Percentiles rank a stretch among this genome's conserved stretches.
phyloP scores from a whole-genome alignment of 129 eudicot genomes.

The Centella asiatica region DNA sequence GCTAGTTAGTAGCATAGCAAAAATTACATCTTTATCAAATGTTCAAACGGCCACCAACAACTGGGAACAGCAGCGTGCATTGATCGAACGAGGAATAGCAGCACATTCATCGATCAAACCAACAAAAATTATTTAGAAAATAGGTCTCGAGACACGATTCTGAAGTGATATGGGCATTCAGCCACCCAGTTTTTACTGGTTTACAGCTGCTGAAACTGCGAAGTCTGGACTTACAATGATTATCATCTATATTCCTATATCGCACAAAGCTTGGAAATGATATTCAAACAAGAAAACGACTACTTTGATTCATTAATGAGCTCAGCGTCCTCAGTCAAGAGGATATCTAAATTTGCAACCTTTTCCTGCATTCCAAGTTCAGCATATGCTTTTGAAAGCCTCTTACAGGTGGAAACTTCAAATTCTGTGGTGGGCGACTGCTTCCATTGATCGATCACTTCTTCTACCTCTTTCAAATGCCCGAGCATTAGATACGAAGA shows the following conservation, averaged over 20 bases:
- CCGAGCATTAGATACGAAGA: constrained; percentile 80
- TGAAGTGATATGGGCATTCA: too few species aligned
- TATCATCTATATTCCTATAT: not conserved
- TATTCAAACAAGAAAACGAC: not conserved
- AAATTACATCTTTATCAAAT: too few species aligned
- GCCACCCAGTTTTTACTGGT: too few species aligned
- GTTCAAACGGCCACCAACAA: too few species aligned
- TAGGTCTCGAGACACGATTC: too few species aligned
- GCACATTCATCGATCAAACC: too few species aligned
- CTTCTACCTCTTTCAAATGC: constrained; percentile 52
- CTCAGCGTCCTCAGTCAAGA: constrained; percentile 36
- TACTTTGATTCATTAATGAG: constrained; percentile 3
- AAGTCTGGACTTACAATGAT: too few species aligned
- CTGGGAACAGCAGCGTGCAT: too few species aligned
- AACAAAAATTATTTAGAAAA: too few species aligned
- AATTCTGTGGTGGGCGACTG: constrained; percentile 50
- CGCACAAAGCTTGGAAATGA: not conserved
- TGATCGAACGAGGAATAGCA: too few species aligned
- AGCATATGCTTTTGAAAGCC: constrained; percentile 44
- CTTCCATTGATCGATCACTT: constrained; percentile 77
- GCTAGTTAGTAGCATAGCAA: too few species aligned
- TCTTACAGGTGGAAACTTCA: constrained; percentile 37
- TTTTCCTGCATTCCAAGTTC: constrained; percentile 55
- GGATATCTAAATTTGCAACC: constrained; percentile 34
- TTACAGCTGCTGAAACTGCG: too few species aligned